Conservation (phyloP, 495 filamentous ascomycete genomes). For the Penicillium psychrofluorescens region DNA sequence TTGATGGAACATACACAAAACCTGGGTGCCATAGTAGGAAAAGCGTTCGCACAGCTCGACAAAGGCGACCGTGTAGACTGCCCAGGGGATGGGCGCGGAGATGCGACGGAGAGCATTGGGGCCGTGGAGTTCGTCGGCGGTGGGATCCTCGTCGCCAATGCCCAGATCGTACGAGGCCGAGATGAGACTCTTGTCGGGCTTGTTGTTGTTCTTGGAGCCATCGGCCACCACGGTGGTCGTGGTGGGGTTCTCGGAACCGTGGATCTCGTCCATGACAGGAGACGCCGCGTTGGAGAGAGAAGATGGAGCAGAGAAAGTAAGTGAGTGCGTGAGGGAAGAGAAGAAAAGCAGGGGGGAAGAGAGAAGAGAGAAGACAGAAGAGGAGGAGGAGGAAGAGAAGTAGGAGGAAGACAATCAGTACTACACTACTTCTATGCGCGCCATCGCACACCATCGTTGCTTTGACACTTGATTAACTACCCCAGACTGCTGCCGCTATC, state of each 20-base stretch:
- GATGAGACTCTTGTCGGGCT: constrained; percentile 11
- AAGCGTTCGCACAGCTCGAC: constrained; percentile 75
- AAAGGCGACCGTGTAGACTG: constrained; percentile 54
- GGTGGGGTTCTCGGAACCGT: not conserved
- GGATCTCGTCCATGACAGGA: constrained; percentile 5
- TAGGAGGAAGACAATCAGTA: too few relatives aligned
- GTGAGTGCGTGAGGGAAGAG: not conserved
- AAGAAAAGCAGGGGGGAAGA: not conserved
- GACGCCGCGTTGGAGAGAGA: constrained; percentile 5
- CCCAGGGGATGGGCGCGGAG: constrained; percentile 17
- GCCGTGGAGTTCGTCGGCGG: constrained; percentile 7
- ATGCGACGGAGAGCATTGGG: constrained; percentile 12
- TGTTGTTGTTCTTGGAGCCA: not conserved
- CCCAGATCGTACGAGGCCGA: constrained; percentile 3
- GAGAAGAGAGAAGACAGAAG: too few relatives aligned
- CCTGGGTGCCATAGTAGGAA: constrained; percentile 44
- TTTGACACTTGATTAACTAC: too few relatives aligned
- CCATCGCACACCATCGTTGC: too few relatives aligned
- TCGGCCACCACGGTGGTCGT: constrained; percentile 1
- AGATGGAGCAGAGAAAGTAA: not conserved
- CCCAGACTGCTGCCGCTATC: too few relatives aligned
- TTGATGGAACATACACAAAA: constrained; percentile 7
- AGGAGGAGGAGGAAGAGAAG: too few relatives aligned
- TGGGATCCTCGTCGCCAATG: constrained; percentile 14
- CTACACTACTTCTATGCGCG: too few relatives aligned